phyloP scores from a whole-genome alignment of 2,329 filamentous ascomycete genomes.

The Colletotrichum limetticola region DNA sequence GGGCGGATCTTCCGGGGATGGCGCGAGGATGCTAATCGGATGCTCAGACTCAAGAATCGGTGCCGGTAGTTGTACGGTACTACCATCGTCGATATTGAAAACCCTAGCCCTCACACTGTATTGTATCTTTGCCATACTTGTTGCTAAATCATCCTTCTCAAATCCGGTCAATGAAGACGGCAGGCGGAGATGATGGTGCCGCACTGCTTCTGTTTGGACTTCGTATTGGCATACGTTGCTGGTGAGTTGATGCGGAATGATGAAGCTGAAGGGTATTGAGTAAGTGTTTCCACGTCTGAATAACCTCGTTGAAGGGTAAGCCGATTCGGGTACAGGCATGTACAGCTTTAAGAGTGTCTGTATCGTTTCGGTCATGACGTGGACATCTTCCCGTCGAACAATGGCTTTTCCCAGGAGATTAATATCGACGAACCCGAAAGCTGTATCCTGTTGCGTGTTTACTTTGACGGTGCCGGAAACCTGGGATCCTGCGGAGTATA shows the following conservation, averaged over 20 bases:
- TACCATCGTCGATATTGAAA: conserved; percentile 41
- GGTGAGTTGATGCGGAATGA: conserved; percentile 66
- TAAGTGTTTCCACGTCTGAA: conserved; percentile 60
- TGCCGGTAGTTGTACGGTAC: conserved; percentile 32
- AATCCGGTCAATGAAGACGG: conserved; percentile 64
- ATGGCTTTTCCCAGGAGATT: conserved; percentile 60
- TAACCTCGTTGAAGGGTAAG: conserved; percentile 57
- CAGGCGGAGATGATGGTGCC: conserved; percentile 61
- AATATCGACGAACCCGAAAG: conserved; percentile 63
- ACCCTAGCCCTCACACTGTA: conserved; percentile 62
- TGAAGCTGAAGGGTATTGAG: conserved; percentile 65
- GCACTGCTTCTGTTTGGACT: conserved; percentile 54
- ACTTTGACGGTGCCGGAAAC: conserved; percentile 62
- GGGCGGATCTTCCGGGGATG: conserved; percentile 60
- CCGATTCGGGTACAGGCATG: conserved; percentile 61
- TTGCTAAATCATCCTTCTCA: conserved; percentile 64
- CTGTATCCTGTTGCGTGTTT: conserved; percentile 54
- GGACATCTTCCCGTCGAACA: conserved; percentile 58
- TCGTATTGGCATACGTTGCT: conserved; percentile 64
- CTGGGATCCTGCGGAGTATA: conserved; percentile 64
- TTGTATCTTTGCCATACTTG: conserved; percentile 62
- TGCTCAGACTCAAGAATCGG: conserved; percentile 53
- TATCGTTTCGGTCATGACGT: conserved; percentile 51
- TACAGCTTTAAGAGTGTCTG: conserved; percentile 63
- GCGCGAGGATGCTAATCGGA: conserved; percentile 62